Percentiles rank a stretch among this genome's conserved stretches.
These are phyloP conservation scores for Acanthamoeba polyphaga DNA, from an alignment of 208 protist species.

Conservation along the genomic window DNA sequence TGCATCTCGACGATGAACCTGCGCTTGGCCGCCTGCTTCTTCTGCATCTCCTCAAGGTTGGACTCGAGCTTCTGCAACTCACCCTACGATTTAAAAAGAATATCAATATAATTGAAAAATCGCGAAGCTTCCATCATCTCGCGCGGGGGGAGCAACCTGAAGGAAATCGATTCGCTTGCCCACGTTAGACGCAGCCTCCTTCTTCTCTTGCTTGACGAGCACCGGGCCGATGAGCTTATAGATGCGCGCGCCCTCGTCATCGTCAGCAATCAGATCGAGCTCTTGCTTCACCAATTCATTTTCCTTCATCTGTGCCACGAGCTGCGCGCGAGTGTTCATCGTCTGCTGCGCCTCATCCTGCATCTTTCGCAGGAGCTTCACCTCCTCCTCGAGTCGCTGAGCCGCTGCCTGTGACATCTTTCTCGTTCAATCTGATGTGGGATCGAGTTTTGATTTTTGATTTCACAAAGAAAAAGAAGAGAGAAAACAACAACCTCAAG, in stretches of 20 bases:
- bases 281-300: constrained; percentile 96
- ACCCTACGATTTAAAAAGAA: constrained; percentile 33
- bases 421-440: not conserved
- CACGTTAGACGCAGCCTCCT: constrained; percentile 94
- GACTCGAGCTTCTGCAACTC: constrained; percentile 93
- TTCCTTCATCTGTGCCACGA: constrained; percentile 95
- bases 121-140: constrained; percentile 73
- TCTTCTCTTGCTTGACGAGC: constrained; percentile 94
- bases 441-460: not conserved
- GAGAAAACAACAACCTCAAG: not conserved
- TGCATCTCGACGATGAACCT: constrained; percentile 70
- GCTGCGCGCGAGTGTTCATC: constrained; percentile 92
- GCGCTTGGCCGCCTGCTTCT: constrained; percentile 88
- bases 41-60: constrained; percentile 91
- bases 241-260: constrained; percentile 89
- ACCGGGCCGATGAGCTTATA: constrained; percentile 97
- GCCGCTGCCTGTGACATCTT: constrained; percentile 46
- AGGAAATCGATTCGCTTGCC: constrained; percentile 95
- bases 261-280: constrained; percentile 92
- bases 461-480: not conserved
- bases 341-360: constrained; percentile 93
- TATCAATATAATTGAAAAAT: not conserved
- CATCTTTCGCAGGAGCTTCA: constrained; percentile 91
- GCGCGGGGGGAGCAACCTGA: constrained; percentile 83
- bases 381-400: constrained; percentile 77